phyloP scores from a whole-genome alignment of 495 filamentous ascomycete genomes.

The Aspergillus panamensis region DNA sequence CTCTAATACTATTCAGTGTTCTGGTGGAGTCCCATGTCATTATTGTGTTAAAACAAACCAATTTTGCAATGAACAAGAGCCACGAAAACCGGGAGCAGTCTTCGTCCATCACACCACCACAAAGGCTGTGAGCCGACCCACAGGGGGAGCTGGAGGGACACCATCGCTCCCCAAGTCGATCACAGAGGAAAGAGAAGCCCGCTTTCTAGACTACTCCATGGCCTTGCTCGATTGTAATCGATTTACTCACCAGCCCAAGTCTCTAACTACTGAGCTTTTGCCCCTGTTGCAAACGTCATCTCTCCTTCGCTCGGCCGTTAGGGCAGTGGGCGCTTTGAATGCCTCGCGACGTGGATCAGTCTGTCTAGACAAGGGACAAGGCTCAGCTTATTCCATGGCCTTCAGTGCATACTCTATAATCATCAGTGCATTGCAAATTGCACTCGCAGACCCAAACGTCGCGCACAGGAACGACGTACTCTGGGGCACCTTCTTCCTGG shows the following conservation, averaged over 20 bases:
- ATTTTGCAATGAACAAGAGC: background rate
- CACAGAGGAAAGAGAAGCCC: background rate
- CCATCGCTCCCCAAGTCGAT: background rate
- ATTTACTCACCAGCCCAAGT: background rate
- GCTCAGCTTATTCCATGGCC: background rate
- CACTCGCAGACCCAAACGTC: background rate
- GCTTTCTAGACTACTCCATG: constrained; percentile 3
- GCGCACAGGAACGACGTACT: background rate
- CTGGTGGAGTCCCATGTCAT: constrained; percentile 2
- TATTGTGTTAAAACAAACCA: background rate
- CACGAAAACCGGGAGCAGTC: background rate
- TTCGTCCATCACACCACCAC: background rate
- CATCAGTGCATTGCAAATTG: background rate
- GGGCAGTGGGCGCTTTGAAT: constrained; percentile 2
- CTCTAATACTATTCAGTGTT: background rate
- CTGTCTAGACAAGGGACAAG: background rate
- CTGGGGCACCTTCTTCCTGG: constrained; percentile 2
- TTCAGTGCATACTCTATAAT: background rate
- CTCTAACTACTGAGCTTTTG: background rate
- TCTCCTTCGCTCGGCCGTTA: background rate
- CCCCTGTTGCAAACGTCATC: background rate
- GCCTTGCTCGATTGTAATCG: constrained; percentile 1
- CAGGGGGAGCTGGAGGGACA: background rate
- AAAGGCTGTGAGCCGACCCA: background rate
- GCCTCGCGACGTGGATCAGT: constrained; percentile 1